Evolutionary conservation across 2,329 filamentous ascomycete genomes (phyloP), one percentile per base, ranked within the genome.

Genomic region (Capronia americana): DNA sequence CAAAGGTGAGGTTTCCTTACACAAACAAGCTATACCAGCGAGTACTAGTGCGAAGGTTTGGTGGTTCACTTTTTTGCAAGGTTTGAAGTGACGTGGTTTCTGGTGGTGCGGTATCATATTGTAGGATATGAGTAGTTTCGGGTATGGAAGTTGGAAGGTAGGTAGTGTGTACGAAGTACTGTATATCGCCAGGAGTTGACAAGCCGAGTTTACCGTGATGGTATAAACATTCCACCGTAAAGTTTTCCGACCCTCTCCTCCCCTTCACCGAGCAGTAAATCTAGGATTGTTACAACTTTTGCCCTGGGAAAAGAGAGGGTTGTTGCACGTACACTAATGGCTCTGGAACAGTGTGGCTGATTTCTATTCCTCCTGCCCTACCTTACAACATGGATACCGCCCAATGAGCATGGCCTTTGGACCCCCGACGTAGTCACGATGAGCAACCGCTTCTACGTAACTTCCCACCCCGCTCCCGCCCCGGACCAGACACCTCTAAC

Each of bases 371-470:
- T 44, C 17, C 38, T 6, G 6, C 38, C n/a, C 38, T 44, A 17
- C 17, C 5, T 7, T 8, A 3, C 38, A 7, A n/a, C 6, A 44
- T 44, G 38, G 38, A 44, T n/a, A 44, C 14, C 38, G n/a, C 38
- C 7, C 1, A 5, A 20, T n/a, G 38, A 44, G 38, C 38, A 8
- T n/a, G 38, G 17, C 14, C 17, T n/a, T 44, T 23, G 10, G 26
- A 10, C 24, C 23, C 17, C 48, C 24, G 2, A 28, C 10, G 28
- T 17, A 53, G 53, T 48, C 63, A 62, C 30, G 3, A 70, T 70
- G 68, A 70, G 68, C 55, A 70, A 60, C 46, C 64, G 68, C 44
- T 70, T 70, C 46, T 70, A 68, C 62, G 68, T 70, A 17, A 14
- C 63, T 48, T 12, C 24, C 26, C 6, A n/a, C 8, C 61, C 48